Conservation (phyloP, 306 rosid species). For the Oemleria cerasiformis region DNA sequence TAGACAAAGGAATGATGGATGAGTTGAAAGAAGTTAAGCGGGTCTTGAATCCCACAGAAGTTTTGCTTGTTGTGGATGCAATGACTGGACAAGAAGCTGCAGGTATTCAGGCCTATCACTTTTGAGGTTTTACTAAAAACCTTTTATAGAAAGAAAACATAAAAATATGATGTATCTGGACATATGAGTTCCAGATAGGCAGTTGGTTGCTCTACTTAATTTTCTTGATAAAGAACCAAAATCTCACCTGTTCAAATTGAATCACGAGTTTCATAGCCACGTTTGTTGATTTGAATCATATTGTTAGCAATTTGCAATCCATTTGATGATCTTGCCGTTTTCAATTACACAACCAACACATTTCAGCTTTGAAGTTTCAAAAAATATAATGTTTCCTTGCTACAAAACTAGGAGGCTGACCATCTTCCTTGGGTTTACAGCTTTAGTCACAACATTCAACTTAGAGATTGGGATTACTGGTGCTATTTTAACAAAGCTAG, state of each 20-base stretch:
- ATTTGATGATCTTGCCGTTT: neutral
- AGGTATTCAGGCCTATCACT: conserved; percentile 42
- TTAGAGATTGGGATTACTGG: conserved; percentile 98
- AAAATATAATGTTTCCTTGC: neutral
- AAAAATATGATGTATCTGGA: neutral
- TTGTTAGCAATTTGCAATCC: neutral
- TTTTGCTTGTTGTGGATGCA: conserved; percentile 97
- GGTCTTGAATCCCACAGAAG: conserved; percentile 79
- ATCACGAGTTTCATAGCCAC: neutral
- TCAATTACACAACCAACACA: neutral
- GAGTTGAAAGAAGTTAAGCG: conserved; percentile 89
- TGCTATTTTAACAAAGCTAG: conserved; percentile 96
- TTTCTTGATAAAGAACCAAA: neutral
- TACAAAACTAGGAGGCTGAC: conserved; percentile 1
- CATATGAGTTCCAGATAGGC: neutral
- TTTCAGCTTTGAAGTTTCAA: neutral
- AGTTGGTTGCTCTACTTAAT: neutral
- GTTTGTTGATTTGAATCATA: neutral
- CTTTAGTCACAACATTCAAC: conserved; percentile 88
- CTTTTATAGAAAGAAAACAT: too few relatives aligned
- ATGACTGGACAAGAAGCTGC: conserved; percentile 99
- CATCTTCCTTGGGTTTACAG: conserved; percentile 42
- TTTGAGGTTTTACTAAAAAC: too few relatives aligned
- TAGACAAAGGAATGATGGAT: conserved; percentile 95
- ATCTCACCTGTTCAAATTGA: neutral